phyloP scores from a whole-genome alignment of 352 stramenopile species.

The Pythium rishiriense region DNA sequence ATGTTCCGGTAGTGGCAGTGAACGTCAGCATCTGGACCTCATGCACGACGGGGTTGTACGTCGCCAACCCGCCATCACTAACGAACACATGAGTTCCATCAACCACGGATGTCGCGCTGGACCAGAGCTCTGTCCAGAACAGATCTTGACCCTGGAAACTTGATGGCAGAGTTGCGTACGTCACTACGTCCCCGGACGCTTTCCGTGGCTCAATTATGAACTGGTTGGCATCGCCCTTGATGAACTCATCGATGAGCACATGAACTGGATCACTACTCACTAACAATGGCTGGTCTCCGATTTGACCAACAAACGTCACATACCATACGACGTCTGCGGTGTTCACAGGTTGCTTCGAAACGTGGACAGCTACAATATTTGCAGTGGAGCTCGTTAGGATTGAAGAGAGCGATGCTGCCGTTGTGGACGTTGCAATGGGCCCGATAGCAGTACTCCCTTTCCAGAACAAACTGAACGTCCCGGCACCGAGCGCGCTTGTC shows the following conservation, averaged over 20 bases:
- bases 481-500: conserved; percentile 38
- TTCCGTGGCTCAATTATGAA: conserved; percentile 95
- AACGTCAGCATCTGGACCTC: conserved; percentile 91
- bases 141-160: conserved; percentile 90
- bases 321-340: conserved; percentile 65
- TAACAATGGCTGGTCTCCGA: conserved; percentile 81
- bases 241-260: conserved; percentile 83
- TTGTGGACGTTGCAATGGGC: conserved; percentile 43
- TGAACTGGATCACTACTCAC: conserved; percentile 44
- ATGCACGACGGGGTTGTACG: conserved; percentile 90
- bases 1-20: conserved; percentile 51
- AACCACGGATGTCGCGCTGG: conserved; percentile 64
- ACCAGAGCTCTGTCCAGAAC: conserved; percentile 97
- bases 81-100: conserved; percentile 91
- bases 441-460: conserved; percentile 34
- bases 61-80: conserved; percentile 88
- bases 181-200: conserved; percentile 88
- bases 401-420: conserved; percentile 41
- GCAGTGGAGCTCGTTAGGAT: conserved; percentile 37
- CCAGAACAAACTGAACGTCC: conserved; percentile 57
- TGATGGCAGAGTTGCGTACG: conserved; percentile 72
- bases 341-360: conserved; percentile 57
- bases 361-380: conserved; percentile 52
- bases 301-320: conserved; percentile 84
- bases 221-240: conserved; percentile 94